Base-by-base conservation (phyloP, 306 rosid species). In the Astragalus glycyphyllos region DNA sequence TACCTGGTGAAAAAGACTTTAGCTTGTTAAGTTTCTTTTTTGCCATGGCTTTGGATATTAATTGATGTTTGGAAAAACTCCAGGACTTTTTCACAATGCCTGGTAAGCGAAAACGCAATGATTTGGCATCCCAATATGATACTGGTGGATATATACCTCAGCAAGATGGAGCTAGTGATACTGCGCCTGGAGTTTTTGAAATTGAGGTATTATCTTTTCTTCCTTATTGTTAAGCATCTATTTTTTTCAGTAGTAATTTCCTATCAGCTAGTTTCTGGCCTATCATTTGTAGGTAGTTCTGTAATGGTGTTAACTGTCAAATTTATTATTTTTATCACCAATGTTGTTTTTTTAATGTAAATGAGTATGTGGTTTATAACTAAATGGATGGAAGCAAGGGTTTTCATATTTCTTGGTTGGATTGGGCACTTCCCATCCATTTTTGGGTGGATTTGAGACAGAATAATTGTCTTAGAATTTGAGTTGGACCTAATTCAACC, bases 91-190 rank as follows among this genome's bases (percentile, higher is more conserved):
- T 95, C 83, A 80, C 71, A 47, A 53, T 67, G 75, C 8, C 90
- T 11, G 99, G 96, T 68, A 95, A 95, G 86, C 83, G 99, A 48
- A 95, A 95, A 78, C 99, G 97, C 77, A 96, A 91, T 53, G 99
- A 89, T 72, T 54, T 91, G 68, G 62, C 95, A 69, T 72, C 97
- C 41, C 92, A 85, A 67, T 87, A 87, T 88, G 91, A 77, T 29
- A 47, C 88, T 68, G 84, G 88, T 77, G 97, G 96, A 51, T 89
- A 83, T 83, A 77, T 91, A 63, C 99, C 99, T 13, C 99, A 95
- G 85, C 99, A 95, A 86, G 99, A 95, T 85, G 99, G 99, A 77
- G 92, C 97, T 63, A 96, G 93, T 76, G 99, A 89, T 85, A 76
- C 78, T 23, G 42, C 79, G 3, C 69, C 86, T 29, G 81, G 76